Percentiles rank a stretch among this genome's conserved stretches.
These are phyloP conservation scores for Eragrostis curvula DNA, from an alignment of 176 grass and related monocot species.

Conservation along the genomic window DNA sequence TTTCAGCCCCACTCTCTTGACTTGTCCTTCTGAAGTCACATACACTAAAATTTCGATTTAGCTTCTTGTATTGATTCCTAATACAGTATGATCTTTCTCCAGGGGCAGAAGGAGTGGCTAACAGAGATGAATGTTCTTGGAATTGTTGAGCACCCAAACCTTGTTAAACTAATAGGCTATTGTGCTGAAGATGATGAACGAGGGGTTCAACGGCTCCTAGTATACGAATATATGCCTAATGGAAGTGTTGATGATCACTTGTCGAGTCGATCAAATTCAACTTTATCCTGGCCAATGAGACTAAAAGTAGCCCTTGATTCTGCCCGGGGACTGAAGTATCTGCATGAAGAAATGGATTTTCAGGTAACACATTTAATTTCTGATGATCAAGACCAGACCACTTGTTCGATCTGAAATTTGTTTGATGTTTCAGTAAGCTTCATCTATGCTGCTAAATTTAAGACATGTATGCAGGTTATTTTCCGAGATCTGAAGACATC, in stretches of 20 bases:
- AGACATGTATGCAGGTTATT: constrained; percentile 69
- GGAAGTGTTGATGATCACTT: constrained; percentile 93
- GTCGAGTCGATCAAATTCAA: constrained; percentile 65
- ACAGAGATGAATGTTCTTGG: constrained; percentile 98
- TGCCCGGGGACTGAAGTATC: constrained; percentile 78
- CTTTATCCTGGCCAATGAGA: constrained; percentile 92
- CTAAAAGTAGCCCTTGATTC: constrained; percentile 88
- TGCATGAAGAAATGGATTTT: constrained; percentile 98
- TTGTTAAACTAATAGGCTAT: constrained; percentile 97
- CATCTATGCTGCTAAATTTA: constrained; percentile 21
- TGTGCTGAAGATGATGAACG: constrained; percentile 94
- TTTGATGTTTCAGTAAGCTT: constrained; percentile 3
- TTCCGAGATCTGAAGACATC: constrained; percentile 97
- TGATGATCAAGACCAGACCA: neutral
- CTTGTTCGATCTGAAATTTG: constrained; percentile 1
- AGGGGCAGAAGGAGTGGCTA: constrained; percentile 99
- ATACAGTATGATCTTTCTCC: constrained; percentile 42
- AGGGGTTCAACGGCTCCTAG: constrained; percentile 84
- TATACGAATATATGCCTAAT: constrained; percentile 97
- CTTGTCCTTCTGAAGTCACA: constrained; percentile 17
- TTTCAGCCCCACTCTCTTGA: constrained; percentile 15
- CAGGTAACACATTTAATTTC: constrained; percentile 63
- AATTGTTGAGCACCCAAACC: constrained; percentile 88
- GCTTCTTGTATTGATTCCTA: constrained; percentile 9
- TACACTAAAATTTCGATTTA: constrained; percentile 30